A percentile compares a stretch with the other conserved stretches of the same genome.
phyloP scores from a whole-genome alignment of 2,329 filamentous ascomycete species.

The Aureobasidium namibiae region DNA sequence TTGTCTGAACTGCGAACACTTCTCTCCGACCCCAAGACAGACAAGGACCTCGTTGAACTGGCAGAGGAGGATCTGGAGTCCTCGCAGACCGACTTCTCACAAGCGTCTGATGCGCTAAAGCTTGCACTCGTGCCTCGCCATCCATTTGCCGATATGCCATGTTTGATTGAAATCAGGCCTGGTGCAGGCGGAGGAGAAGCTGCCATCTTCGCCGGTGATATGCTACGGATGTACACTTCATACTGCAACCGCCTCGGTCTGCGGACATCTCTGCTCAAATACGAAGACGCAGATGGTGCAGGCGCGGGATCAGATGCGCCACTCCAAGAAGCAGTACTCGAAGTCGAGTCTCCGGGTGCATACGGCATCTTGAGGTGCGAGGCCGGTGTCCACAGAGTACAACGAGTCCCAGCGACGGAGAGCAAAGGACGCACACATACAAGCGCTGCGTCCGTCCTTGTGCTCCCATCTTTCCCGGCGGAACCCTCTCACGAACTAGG shows the following conservation, averaged over 20 bases:
- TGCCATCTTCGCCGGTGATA: constrained; percentile 75
- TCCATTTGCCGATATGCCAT: constrained; percentile 82
- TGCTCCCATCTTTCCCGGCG: constrained; percentile 73
- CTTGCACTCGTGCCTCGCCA: constrained; percentile 76
- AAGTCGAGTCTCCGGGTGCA: constrained; percentile 66
- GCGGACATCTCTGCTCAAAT: constrained; percentile 63
- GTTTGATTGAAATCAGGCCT: constrained; percentile 83
- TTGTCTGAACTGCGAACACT: constrained; percentile 65
- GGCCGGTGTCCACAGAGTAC: constrained; percentile 89
- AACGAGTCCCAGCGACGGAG: constrained; percentile 87
- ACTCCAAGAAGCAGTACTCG: constrained; percentile 79
- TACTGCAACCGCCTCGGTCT: constrained; percentile 66
- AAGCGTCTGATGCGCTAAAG: constrained; percentile 61
- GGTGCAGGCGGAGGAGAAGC: constrained; percentile 90
- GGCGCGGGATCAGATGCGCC: constrained; percentile 54
- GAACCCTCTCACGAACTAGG: constrained; percentile 41
- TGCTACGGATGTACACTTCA: constrained; percentile 81
- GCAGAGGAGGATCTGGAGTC: constrained; percentile 62
- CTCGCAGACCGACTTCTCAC: constrained; percentile 54
- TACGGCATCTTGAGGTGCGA: constrained; percentile 79
- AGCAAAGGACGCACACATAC: constrained; percentile 88
- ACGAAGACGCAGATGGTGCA: constrained; percentile 61
- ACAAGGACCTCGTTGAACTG: constrained; percentile 51
- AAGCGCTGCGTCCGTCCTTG: constrained; percentile 83
- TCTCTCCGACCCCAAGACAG: constrained; percentile 57